Evolutionary conservation across 2,329 filamentous ascomycete genomes (phyloP), one percentile per base, ranked within the genome.

Genomic region (Blastomyces silverae): DNA sequence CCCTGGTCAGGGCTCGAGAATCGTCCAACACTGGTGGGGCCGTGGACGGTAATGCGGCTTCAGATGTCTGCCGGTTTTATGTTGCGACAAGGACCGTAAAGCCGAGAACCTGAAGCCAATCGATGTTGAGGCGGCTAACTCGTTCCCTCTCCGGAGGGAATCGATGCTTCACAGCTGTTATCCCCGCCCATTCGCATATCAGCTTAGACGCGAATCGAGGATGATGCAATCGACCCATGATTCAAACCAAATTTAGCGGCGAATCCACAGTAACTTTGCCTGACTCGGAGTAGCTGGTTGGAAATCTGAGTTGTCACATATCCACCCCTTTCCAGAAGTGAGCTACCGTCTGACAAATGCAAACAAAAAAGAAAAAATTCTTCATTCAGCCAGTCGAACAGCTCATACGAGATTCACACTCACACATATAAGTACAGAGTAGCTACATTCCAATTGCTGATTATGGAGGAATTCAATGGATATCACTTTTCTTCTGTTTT

Each of bases 291-390:
- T 20, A 34, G 52, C 28, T 34, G 52, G 7, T 55, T 34, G 17
- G 10, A 34, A 34, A 55, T 55, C 13, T 15, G 28, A 34, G 52
- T 55, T 55, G 20, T 55, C 52, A 31, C 52, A 55, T 31, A 13
- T 55, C 52, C 25, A 31, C 13, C 25, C 3, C 25, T 31, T 22
- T n/a, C 44, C 2, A n/a, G 20, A 37, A 37, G 3, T 48, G 20
- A 25, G 50, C 50, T 15, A 11, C 25, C 13, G 28, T 37, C 53
- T 56, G 53, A 56, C 53, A 56, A 56, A 56, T 56, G 53, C 50
- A 17, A 22, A 28, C 6, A 52, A 22, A 25, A 52, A 25, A 13
- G 5, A 28, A 28, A 25, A 25, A 25, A 25, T 4, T 7, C 3
- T 2, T 25, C 48, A 13, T 52, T 52, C 10, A 11, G 22, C 22